Evolutionary conservation across 768 basidiomycete genomes (phyloP), one percentile per base, ranked within the genome.

Genomic region (Flagelloscypha sp.): DNA sequence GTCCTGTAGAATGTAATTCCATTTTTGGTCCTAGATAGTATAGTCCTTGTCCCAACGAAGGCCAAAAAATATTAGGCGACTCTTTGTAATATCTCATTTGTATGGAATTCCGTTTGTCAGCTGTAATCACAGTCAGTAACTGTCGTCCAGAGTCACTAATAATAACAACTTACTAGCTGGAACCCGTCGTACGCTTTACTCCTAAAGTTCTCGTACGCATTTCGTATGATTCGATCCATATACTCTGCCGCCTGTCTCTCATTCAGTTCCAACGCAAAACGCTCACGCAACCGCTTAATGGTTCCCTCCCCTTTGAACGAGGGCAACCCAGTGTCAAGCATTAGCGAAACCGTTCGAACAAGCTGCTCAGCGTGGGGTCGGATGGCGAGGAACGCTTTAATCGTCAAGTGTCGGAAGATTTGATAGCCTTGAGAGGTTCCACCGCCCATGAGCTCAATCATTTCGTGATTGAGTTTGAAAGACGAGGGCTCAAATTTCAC

Each of bases 381-480:
- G 40, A 95, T 82, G 2, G 94, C 88, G 27, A 99, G 75, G 72
- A 99, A 99, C 1, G 88, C 93, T 58, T 97, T 95, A 47, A 98
- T 79, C 3, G 87, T 88, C 23, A 99, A 74, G 51, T 87, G 86
- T 49, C 86, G 83, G 68, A 98, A 99, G 24, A 90, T 72, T 37
- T 84, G 80, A 58, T 94, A 99, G 13, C 95, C 95, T 59, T 93
- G 86, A 1, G 89, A 93, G 52, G 84, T 74, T 45, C 85, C 73
- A 7, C 95, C 95, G 32, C 95, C 95, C 95, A 99, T 99, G 21
- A 98, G 63, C 10, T 85, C 72, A 12, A 98, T 85, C 95, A 99
- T 99, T 57, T 99, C 95, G 55, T 97, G 93, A 41, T 89, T 95
- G 32, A 99, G 73, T 62, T 99, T 99, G 79, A 99, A 99, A 8